Percentiles rank a stretch among this genome's conserved stretches.
Conservation (phyloP, 805 yeast species). For the Starmerella apis region DNA sequence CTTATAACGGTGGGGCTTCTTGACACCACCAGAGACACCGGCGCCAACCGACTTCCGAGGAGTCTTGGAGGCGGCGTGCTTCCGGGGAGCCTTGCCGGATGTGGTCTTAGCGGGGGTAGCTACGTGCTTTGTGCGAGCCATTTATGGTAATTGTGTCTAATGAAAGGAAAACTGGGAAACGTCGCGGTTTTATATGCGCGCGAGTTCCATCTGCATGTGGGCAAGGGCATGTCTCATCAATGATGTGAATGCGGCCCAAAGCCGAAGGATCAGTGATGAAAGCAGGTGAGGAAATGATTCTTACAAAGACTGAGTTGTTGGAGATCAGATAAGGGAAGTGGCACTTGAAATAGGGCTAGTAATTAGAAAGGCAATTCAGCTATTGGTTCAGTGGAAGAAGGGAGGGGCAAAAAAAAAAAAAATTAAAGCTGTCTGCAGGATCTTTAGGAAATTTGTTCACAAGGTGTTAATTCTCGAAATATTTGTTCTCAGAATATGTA, state of each 20-base stretch:
- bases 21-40: slow-evolving; percentile 67
- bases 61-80: slow-evolving; percentile 81
- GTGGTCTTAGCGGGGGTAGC: slow-evolving; percentile 67
- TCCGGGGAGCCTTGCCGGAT: slow-evolving; percentile 90
- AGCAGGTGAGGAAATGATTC: neutral
- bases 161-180: neutral
- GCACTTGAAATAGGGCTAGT: neutral
- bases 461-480: too few relatives aligned
- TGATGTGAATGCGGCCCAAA: neutral
- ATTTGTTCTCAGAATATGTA: too few relatives aligned
- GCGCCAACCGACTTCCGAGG: slow-evolving; percentile 83
- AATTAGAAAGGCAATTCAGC: neutral
- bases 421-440: too few relatives aligned
- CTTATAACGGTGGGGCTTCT: slow-evolving; percentile 89
- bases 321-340: neutral
- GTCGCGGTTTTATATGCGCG: neutral
- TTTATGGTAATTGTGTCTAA: slow-evolving; percentile 7
- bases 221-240: neutral
- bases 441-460: too few relatives aligned
- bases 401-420: neutral
- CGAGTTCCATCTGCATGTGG: neutral
- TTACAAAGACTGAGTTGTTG: neutral
- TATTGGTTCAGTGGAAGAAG: neutral
- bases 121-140: slow-evolving; percentile 50
- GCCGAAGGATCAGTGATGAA: neutral